Conservation (phyloP, 768 basidiomycete species). For the Nidularia pulvinata region DNA sequence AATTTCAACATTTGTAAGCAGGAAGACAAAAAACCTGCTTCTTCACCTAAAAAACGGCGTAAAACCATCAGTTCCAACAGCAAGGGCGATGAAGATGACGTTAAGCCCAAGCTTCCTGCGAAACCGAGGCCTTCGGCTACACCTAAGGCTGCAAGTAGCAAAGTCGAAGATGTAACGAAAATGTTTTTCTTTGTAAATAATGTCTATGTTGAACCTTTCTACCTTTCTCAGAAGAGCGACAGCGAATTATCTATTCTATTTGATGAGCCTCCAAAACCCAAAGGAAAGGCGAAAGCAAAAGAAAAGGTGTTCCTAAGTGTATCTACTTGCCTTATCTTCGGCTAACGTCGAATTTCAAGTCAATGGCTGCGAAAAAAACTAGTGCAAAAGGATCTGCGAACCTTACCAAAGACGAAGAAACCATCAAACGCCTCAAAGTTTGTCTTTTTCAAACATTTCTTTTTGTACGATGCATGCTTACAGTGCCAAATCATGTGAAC, state of each 20-base stretch:
- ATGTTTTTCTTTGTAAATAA: neutral
- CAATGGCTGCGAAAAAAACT: no score
- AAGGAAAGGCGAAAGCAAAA: constrained; percentile 29
- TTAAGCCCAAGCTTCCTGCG: constrained; percentile 9
- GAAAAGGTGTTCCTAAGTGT: constrained; percentile 24
- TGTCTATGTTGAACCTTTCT: neutral
- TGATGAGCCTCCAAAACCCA: constrained; percentile 55
- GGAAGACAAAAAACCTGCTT: neutral
- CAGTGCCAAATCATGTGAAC: neutral
- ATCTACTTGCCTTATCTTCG: no score
- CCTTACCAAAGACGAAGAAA: constrained; percentile 65
- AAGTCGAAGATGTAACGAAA: neutral
- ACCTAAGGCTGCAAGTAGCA: neutral
- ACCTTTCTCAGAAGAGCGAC: constrained; percentile 36
- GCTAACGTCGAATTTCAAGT: no score
- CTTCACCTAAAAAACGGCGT: neutral
- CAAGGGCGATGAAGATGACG: constrained; percentile 10
- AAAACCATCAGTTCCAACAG: neutral
- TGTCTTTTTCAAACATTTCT: neutral
- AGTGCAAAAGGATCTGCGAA: constrained; percentile 25
- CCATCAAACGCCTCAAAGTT: constrained; percentile 76
- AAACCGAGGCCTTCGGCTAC: neutral
- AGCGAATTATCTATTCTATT: constrained; percentile 61
- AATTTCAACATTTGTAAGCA: no score
- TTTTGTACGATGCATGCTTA: neutral